Percentiles rank a stretch among this genome's conserved stretches.
These are phyloP conservation scores for Jacaranda mimosifolia DNA, from an alignment of 257 asterid species.

Conservation along the genomic window DNA sequence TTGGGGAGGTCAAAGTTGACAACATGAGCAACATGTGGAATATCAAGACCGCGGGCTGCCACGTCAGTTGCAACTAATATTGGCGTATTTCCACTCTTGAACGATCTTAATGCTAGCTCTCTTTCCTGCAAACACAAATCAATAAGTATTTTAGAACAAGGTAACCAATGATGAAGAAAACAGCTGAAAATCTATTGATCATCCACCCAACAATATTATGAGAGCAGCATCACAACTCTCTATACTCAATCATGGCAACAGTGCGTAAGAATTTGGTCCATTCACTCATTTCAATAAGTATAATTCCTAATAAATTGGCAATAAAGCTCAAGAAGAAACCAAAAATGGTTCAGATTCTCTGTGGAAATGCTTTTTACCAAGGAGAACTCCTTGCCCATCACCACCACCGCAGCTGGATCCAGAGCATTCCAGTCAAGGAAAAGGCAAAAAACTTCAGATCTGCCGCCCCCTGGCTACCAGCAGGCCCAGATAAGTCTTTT, in stretches of 20 bases:
- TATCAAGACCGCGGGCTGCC: constrained; percentile 95
- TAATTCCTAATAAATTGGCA: too few relatives aligned
- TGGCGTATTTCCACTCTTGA: constrained; percentile 85
- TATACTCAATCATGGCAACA: neutral
- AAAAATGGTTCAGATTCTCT: too few relatives aligned
- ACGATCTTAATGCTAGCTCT: constrained; percentile 79
- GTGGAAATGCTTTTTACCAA: too few relatives aligned
- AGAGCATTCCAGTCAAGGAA: too few relatives aligned
- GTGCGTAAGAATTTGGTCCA: neutral
- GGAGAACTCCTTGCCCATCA: too few relatives aligned
- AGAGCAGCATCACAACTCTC: neutral
- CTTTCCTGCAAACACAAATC: constrained; percentile 65
- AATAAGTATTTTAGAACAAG: neutral
- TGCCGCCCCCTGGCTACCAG: too few relatives aligned
- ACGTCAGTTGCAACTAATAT: constrained; percentile 92
- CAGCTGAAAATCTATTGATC: neutral
- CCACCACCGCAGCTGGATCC: too few relatives aligned
- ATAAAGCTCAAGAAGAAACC: too few relatives aligned
- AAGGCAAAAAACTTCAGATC: too few relatives aligned
- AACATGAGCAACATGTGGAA: constrained; percentile 85
- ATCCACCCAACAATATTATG: neutral
- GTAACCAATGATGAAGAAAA: neutral
- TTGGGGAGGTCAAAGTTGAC: constrained; percentile 89
- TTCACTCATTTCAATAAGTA: too few relatives aligned
- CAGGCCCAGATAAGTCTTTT: too few relatives aligned